A percentile compares a stretch with the other conserved stretches of the same genome.
phyloP scores from a whole-genome alignment of 129 eudicot genomes.

The Lactuca saligna region DNA sequence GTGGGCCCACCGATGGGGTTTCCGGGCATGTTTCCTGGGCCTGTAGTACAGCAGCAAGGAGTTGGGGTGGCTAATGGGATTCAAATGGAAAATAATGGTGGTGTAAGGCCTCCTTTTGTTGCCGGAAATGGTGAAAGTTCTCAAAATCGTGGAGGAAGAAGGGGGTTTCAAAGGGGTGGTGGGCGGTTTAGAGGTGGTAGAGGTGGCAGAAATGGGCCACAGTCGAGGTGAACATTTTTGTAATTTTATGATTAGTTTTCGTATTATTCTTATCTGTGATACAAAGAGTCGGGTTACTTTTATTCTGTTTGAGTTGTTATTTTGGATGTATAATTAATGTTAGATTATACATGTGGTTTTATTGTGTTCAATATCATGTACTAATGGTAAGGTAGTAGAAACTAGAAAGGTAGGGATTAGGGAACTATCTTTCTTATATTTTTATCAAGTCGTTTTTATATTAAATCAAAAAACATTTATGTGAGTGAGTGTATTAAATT shows the following conservation, averaged over 20 bases:
- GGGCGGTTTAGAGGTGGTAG: conserved; percentile 60
- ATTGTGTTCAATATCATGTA: background rate
- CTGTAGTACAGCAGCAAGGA: conserved; percentile 31
- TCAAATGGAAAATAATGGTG: conserved; percentile 31
- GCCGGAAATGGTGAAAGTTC: conserved; percentile 22
- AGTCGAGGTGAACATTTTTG: conserved; percentile 30
- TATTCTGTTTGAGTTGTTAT: background rate
- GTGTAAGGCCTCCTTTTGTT: conserved; percentile 26
- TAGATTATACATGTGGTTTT: conserved; percentile 9
- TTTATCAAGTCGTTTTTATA: no score
- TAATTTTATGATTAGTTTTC: conserved; percentile 7
- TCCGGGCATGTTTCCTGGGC: conserved; percentile 27
- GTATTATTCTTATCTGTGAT: conserved; percentile 9
- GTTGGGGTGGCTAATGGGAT: conserved; percentile 29
- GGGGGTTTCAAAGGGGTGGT: conserved; percentile 50
- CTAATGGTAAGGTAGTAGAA: no score
- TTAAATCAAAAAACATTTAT: no score
- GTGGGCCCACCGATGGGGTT: conserved; percentile 32
- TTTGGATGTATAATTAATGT: conserved; percentile 19
- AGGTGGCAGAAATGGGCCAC: conserved; percentile 50
- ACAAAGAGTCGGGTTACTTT: background rate
- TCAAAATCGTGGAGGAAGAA: conserved; percentile 43
- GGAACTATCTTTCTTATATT: background rate
- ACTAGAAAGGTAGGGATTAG: background rate
- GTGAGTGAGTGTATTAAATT: no score